Evolutionary conservation across 768 basidiomycete species (phyloP).

Genomic region (Auricularia sp.): DNA sequence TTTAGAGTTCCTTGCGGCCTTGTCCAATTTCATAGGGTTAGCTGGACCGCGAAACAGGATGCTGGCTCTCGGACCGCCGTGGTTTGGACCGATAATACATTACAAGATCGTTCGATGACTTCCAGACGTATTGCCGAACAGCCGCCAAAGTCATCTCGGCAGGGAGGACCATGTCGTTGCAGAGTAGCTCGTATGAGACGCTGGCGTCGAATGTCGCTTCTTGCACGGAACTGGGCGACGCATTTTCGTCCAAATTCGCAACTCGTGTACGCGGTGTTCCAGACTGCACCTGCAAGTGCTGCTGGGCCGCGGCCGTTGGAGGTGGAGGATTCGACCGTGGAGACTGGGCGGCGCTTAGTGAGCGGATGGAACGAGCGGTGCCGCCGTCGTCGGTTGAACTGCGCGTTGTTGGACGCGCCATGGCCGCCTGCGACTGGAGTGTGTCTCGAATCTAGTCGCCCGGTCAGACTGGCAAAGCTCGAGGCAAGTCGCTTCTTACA

Average conservation of each 20-base stretch:
- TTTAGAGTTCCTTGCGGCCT: background rate
- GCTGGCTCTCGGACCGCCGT: background rate
- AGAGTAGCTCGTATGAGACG: constrained; percentile 67
- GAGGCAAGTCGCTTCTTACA: constrained; percentile 29
- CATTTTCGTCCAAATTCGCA: background rate
- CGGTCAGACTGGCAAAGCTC: background rate
- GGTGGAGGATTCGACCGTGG: constrained; percentile 3
- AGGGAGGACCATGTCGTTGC: constrained; percentile 76
- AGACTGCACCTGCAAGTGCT: constrained; percentile 1
- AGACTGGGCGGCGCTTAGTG: constrained; percentile 9
- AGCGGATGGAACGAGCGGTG: background rate
- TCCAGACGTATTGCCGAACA: constrained; percentile 85
- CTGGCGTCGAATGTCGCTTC: constrained; percentile 39
- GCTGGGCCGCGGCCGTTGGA: constrained; percentile 8
- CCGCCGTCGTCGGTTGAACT: background rate
- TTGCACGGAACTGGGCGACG: background rate
- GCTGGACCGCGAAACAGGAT: no score
- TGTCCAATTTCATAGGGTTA: no score
- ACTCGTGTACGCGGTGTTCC: constrained; percentile 3
- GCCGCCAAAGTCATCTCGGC: constrained; percentile 84
- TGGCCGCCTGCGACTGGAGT: background rate
- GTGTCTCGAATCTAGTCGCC: background rate
- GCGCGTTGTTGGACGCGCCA: background rate
- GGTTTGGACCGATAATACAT: constrained; percentile 59
- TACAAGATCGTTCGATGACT: constrained; percentile 56